Conservation (phyloP, 1,284 basidiomycete genomes). For the Cryptococcus wingfieldii region DNA sequence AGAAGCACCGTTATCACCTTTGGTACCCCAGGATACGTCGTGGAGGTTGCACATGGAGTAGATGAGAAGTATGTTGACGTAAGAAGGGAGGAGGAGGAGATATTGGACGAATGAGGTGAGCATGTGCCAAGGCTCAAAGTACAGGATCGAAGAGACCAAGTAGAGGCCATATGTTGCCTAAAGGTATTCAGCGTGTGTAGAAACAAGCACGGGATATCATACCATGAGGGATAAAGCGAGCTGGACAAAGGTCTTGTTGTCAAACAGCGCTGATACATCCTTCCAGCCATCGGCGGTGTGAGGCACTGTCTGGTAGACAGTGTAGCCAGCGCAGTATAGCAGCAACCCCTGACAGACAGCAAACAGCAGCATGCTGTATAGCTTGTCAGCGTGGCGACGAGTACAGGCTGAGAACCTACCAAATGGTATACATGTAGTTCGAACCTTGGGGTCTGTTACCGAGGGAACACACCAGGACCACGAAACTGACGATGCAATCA, state of each 20-base stretch:
- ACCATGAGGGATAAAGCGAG: conserved; percentile 54
- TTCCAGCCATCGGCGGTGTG: conserved; percentile 68
- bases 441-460: conserved; percentile 85
- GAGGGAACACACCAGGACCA: conserved; percentile 47
- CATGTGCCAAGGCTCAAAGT: conserved; percentile 92
- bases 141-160: conserved; percentile 76
- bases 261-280: conserved; percentile 58
- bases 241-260: conserved; percentile 69
- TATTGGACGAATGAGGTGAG: conserved; percentile 67
- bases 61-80: conserved; percentile 75
- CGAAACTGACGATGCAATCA: conserved; percentile 16
- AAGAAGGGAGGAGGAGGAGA: conserved; percentile 51
- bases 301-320: conserved; percentile 77
- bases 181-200: not conserved
- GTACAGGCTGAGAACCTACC: conserved; percentile 53
- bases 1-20: conserved; percentile 77
- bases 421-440: conserved; percentile 73
- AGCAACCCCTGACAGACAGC: conserved; percentile 41
- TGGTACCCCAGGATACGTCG: conserved; percentile 69
- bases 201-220: conserved; percentile 28
- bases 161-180: conserved; percentile 84
- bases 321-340: conserved; percentile 81
- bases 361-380: conserved; percentile 54
- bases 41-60: conserved; percentile 62
- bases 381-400: not conserved